Evolutionary conservation across 2,329 filamentous ascomycete species (phyloP), one percentile per base, ranked within the genome.

Genomic region (Ophiostoma sp.): DNA sequence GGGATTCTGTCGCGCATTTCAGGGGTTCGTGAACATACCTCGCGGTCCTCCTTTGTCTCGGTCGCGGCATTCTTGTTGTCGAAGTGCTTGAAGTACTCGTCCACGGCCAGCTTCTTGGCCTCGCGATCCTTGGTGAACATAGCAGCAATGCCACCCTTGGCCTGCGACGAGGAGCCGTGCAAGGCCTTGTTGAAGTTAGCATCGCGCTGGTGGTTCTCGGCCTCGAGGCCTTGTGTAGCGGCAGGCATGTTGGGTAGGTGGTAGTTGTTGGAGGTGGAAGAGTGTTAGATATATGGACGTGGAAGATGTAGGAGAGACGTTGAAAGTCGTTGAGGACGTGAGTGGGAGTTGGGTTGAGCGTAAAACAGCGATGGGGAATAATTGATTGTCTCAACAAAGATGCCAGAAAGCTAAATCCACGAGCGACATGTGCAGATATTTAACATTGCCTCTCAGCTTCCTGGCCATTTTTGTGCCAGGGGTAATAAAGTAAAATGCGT

Each of bases 71-170:
- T 82, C 84, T 94, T 93, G 84, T 93, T 90, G 84, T 95, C 92
- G 88, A 92, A 95, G 82, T 94, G 92, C 87, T 94, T 94, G 86
- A 94, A 94, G 84, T 95, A 95, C 81, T 93, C 91, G 78, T 94
- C 91, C 19, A 93, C 87, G 50, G 92, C 92, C 72, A 90, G 86
- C 85, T 80, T 87, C 76, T 82, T 80, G n/a, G 80, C 81, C 28
- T 79, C 79, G 33, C 75, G 85, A 82, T 96, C 91, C 86, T 99
- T 99, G 81, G 87, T 87, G 80, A 97, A 86, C 90, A 98, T 95
- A 79, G 95, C 93, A 78, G 89, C 85, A 78, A 98, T 88, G 77
- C 93, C 93, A 80, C 92, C 93, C 73, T 87, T 84, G 61, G 89
- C 89, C 80, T 90, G 83, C 69, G 93, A 86, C 71, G 93, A 94